Conservation (phyloP, 192 early-diverging fungal species). For the Oehlia diaphana region DNA sequence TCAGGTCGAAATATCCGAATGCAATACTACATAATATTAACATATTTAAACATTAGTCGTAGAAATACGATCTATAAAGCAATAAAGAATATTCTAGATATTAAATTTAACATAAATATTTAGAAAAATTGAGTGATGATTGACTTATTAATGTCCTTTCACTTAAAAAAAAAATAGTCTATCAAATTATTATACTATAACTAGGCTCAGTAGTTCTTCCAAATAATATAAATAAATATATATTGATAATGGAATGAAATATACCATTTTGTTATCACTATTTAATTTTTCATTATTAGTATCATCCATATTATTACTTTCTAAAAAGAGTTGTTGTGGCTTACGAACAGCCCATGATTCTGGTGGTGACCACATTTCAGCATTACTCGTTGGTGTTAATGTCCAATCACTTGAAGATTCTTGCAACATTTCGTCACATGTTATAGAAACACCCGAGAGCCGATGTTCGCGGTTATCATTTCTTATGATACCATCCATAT, state of each 20-base stretch:
- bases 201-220: not conserved
- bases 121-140: too few relatives aligned
- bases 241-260: conserved; percentile 6
- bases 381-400: conserved; percentile 2
- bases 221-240: conserved; percentile 36
- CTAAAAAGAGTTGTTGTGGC: conserved; percentile 38
- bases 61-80: not conserved
- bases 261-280: conserved; percentile 28
- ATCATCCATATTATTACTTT: conserved; percentile 32
- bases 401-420: not conserved
- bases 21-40: conserved; percentile 44
- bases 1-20: conserved; percentile 81
- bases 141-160: too few relatives aligned
- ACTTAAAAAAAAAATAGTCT: too few relatives aligned
- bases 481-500: conserved; percentile 52
- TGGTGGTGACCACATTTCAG: conserved; percentile 64
- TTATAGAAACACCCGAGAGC: not conserved
- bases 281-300: conserved; percentile 26
- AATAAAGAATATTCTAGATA: too few relatives aligned
- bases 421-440: not conserved
- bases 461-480: conserved; percentile 28
- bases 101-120: too few relatives aligned
- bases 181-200: too few relatives aligned
- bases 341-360: conserved; percentile 71
- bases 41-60: conserved; percentile 39